phyloP scores from a whole-genome alignment of 306 rosid genomes.

The Lathyrus aphaca region DNA sequence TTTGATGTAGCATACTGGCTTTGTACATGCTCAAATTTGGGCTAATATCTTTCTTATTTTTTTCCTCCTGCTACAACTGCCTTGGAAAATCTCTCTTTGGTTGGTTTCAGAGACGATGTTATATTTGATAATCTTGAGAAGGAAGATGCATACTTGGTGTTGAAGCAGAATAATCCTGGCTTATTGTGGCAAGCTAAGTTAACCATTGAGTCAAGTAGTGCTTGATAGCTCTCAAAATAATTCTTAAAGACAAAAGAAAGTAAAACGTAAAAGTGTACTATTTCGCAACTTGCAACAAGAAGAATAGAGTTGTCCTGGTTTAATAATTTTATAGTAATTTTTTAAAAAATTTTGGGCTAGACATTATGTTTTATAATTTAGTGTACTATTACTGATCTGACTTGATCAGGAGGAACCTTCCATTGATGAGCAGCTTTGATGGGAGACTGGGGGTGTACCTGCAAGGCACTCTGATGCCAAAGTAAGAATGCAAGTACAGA shows the following conservation, averaged over 20 bases:
- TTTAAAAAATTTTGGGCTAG: too few species aligned
- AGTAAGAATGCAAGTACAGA: too few species aligned
- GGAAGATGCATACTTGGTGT: constrained; percentile 71
- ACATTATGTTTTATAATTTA: too few species aligned
- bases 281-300: too few species aligned
- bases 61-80: constrained; percentile 64
- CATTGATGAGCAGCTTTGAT: too few species aligned
- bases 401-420: too few species aligned
- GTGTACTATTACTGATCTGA: too few species aligned
- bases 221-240: constrained; percentile 39
- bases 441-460: too few species aligned
- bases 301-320: too few species aligned
- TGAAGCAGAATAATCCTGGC: constrained; percentile 89
- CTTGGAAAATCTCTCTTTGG: constrained; percentile 61
- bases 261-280: not conserved
- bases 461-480: too few species aligned
- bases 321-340: too few species aligned
- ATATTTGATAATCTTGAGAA: constrained; percentile 65
- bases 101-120: constrained; percentile 81
- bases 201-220: constrained; percentile 61
- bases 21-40: constrained; percentile 23
- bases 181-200: constrained; percentile 95
- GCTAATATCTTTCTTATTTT: constrained; percentile 4
- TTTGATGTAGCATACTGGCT: not conserved
- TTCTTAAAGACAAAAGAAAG: constrained; percentile 21